These are phyloP conservation scores for Fraxinus sp. DNA, from an alignment of 305 asterid genomes.

Conservation along the genomic window DNA sequence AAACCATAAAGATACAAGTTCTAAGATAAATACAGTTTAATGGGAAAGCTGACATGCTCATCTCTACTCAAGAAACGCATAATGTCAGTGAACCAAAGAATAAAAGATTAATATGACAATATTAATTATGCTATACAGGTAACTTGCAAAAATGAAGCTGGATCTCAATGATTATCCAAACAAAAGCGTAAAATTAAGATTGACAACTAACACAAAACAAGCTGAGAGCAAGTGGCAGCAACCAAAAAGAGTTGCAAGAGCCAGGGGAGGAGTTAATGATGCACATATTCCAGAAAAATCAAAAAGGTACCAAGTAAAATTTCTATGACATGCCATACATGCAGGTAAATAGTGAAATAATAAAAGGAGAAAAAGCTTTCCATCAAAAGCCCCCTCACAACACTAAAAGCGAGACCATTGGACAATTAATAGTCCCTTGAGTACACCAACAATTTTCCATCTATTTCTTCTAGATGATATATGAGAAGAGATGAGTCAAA, in stretches of 20 bases:
- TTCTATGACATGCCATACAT: background rate
- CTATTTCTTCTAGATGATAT: background rate
- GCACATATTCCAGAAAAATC: background rate
- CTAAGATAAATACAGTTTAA: constrained; percentile 5
- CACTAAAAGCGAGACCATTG: background rate
- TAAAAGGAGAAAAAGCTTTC: background rate
- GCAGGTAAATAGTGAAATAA: background rate
- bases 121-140: background rate
- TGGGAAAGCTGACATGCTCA: background rate
- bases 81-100: background rate
- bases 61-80: background rate
- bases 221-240: constrained; percentile 2
- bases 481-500: background rate
- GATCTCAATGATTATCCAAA: background rate
- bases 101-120: background rate
- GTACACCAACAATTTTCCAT: background rate
- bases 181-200: background rate
- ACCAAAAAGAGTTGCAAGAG: background rate
- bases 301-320: background rate
- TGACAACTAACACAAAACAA: background rate
- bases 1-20: constrained; percentile 12
- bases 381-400: background rate
- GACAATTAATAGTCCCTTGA: background rate
- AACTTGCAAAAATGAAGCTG: constrained; percentile 1
- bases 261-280: background rate